Evolutionary conservation across 805 yeast genomes (phyloP).

Genomic region (Ogataea wickerhamii): DNA sequence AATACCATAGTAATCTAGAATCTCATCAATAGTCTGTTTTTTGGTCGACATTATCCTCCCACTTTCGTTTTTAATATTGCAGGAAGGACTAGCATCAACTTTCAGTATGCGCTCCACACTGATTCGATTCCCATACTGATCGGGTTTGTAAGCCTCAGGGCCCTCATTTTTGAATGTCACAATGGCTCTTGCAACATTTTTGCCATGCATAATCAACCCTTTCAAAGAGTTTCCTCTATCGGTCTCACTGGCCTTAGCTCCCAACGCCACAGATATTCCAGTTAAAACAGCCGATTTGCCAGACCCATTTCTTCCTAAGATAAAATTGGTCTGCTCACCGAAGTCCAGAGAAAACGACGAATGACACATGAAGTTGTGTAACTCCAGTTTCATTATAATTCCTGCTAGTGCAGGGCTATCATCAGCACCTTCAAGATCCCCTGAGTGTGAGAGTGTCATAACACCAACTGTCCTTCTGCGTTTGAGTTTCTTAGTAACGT

Average conservation of each 20-base stretch:
- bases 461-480: constrained; percentile 16
- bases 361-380: constrained; percentile 89
- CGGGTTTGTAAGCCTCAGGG: constrained; percentile 60
- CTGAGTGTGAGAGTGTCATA: constrained; percentile 24
- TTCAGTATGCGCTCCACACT: constrained; percentile 64
- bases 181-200: constrained; percentile 59
- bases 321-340: constrained; percentile 80
- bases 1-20: constrained; percentile 67
- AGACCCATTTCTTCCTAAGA: constrained; percentile 86
- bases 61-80: constrained; percentile 49
- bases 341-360: constrained; percentile 68
- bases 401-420: constrained; percentile 53
- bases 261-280: constrained; percentile 81
- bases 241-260: constrained; percentile 84
- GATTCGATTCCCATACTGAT: constrained; percentile 64
- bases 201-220: constrained; percentile 74
- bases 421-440: constrained; percentile 13
- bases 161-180: constrained; percentile 66
- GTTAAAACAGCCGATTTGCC: constrained; percentile 89
- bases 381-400: constrained; percentile 55
- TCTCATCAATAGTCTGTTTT: constrained; percentile 61
- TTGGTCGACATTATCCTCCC: constrained; percentile 57
- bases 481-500: constrained; percentile 22
- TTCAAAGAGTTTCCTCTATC: constrained; percentile 74
- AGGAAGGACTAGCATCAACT: constrained; percentile 49